These are phyloP conservation scores for Micractinium sp. DNA, from an alignment of 139 green algal genomes.

Conservation along the genomic window DNA sequence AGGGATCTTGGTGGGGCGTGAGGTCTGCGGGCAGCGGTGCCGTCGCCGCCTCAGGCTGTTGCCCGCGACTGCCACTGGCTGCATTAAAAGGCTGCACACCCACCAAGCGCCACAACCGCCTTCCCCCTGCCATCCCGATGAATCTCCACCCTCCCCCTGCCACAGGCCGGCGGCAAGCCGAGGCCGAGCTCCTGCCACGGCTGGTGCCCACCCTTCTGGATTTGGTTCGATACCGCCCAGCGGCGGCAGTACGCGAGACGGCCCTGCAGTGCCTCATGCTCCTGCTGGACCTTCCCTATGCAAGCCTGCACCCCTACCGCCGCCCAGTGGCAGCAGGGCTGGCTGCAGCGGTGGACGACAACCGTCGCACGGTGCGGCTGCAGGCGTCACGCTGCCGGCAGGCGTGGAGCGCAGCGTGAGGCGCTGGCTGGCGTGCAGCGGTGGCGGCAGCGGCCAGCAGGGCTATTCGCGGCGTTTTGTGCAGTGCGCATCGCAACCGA, in stretches of 20 bases:
- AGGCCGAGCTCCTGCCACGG: conserved; percentile 11
- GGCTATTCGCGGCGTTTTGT: too few species aligned
- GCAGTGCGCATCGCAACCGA: too few species aligned
- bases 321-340: conserved; percentile 16
- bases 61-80: too few species aligned
- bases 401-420: conserved; percentile 32
- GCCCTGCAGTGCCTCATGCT: conserved; percentile 37
- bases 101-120: too few species aligned
- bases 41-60: too few species aligned
- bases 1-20: too few species aligned
- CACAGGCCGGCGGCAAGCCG: conserved; percentile 24
- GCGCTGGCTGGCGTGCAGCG: not conserved
- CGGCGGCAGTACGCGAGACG: conserved; percentile 20
- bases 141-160: not conserved
- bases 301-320: conserved; percentile 25
- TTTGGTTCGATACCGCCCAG: not conserved
- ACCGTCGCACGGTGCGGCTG: conserved; percentile 29
- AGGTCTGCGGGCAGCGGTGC: too few species aligned
- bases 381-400: conserved; percentile 26
- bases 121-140: too few species aligned
- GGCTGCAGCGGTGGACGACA: conserved; percentile 38
- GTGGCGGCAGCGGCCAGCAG: not conserved
- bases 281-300: conserved; percentile 41
- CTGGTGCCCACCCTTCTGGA: conserved; percentile 30
- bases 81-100: too few species aligned